Evolutionary conservation across 2,329 filamentous ascomycete species (phyloP), one percentile per base, ranked within the genome.

Genomic region (Sphaerulina vaccinii): DNA sequence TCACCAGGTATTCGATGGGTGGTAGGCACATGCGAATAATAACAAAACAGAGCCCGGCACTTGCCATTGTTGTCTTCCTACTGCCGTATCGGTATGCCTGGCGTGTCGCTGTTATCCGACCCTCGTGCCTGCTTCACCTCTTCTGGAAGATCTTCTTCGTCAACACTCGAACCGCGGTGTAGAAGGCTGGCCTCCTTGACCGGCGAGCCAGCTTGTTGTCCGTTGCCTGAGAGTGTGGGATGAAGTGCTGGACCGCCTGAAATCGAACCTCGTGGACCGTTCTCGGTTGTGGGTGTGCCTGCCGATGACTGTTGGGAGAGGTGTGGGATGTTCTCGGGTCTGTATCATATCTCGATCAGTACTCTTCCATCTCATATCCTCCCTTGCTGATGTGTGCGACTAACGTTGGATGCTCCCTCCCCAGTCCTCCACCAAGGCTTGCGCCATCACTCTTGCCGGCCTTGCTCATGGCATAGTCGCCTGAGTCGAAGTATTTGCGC

Each of bases 401-500:
- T 81, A 55, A 65, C 61, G 76, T 86, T 49, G 93, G 93, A 73
- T 99, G 93, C 75, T 96, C 87, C 66, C 89, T 91, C 66, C 93
- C 93, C 67, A 99, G 89, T 67, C 87, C 87, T 68, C 92, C 95
- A 55, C 95, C 89, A 10, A 68, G 51, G 7, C 55, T 44, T 23
- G 95, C 92, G 67, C 93, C 87, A 69, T 93, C 88, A 68, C 91
- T 88, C 77, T 97, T 97, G 74, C 93, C 93, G 54, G 93, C 93
- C 77, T 95, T 95, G 72, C 87, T 92, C 74, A 95, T 85, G 68
- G 90, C 90, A 70, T 95, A 96, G 77, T 96, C 91, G 67, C 90
- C 90, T 51, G 88, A 93, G 77, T 95, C 90, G 73, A 95, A 96
- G 77, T 95, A 95, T 76, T 95, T 99, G 78, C 93, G 91, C 73